Evolutionary conservation across 345 rosid species (phyloP), one percentile per base, ranked within the genome.

Genomic region (Pistacia integerrima): DNA sequence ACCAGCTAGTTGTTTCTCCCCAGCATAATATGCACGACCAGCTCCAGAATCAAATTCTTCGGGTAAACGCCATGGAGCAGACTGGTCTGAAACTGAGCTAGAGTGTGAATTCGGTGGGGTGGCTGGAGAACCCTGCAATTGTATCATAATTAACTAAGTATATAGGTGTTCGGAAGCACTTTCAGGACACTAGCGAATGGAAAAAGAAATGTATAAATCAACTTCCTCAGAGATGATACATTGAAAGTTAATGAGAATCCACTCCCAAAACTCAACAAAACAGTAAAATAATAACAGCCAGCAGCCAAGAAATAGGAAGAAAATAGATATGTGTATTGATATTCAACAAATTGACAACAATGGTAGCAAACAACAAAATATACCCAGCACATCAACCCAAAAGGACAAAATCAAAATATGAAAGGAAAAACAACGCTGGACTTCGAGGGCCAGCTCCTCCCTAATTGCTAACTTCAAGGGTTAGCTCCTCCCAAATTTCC

Each of bases 31-130:
- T 67, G 83, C 79, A 73, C 56, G 78, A 80, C 76, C 85, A 76
- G 82, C 78, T 71, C 84, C 88, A 76, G 97, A 88, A 79, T 91
- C 89, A 71, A 86, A 81, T 76, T 88, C 97, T 82, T 91, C 95
- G 46, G 89, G 81, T 61, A 82, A 67, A 84, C 58, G 75, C 88
- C 78, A 75, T 62, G 91, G 74, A 64, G 89, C 77, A 76, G 94
- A 69, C 46, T 84, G 90, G 66, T 93, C 93, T 66, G 93, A 87
- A 72, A 78, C 73, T 79, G 97, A 90, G 85, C 97, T 85, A 71
- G 99, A 88, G 87, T 83, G 86, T 83, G 98, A 93, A 83, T 91
- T 92, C 76, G 84, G 81, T 70, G 97, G 89, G 49, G 98, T 90
- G 77, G 81, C 87, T 52, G 98, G 90, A 77, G 95, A 82, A 82